Evolutionary conservation across 495 filamentous ascomycete genomes (phyloP).

Genomic region (Talaromyces trachyspermus): DNA sequence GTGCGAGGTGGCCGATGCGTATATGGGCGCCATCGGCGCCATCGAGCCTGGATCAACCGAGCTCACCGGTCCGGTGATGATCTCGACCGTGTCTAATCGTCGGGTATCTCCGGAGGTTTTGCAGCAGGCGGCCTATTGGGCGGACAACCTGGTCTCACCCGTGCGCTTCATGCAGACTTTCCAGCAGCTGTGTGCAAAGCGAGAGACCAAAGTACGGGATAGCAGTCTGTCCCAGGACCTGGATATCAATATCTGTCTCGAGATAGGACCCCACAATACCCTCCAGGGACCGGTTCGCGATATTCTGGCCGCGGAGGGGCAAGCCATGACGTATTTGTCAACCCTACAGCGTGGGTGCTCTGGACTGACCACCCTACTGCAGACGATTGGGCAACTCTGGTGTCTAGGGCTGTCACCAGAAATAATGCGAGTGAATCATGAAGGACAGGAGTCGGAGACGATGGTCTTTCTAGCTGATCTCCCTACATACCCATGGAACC

Average conservation of each 20-base stretch:
- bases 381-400: neutral
- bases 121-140: conserved; percentile 22
- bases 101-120: conserved; percentile 25
- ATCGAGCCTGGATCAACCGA: neutral
- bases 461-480: conserved; percentile 15
- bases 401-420: conserved; percentile 11
- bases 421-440: neutral
- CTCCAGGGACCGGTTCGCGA: conserved; percentile 26
- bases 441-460: neutral
- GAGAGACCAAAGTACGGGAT: neutral
- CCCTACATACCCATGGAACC: conserved; percentile 28
- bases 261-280: conserved; percentile 44
- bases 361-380: neutral
- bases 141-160: conserved; percentile 28
- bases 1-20: conserved; percentile 9
- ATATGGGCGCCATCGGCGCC: conserved; percentile 15
- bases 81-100: conserved; percentile 26
- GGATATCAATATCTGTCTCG: conserved; percentile 26
- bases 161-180: conserved; percentile 33
- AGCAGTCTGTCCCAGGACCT: neutral
- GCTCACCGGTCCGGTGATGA: neutral
- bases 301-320: neutral
- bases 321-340: conserved; percentile 16
- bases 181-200: conserved; percentile 15
- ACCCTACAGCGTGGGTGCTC: conserved; percentile 11